phyloP scores from a whole-genome alignment of 129 eudicot species.

The Saussurea involucrata region DNA sequence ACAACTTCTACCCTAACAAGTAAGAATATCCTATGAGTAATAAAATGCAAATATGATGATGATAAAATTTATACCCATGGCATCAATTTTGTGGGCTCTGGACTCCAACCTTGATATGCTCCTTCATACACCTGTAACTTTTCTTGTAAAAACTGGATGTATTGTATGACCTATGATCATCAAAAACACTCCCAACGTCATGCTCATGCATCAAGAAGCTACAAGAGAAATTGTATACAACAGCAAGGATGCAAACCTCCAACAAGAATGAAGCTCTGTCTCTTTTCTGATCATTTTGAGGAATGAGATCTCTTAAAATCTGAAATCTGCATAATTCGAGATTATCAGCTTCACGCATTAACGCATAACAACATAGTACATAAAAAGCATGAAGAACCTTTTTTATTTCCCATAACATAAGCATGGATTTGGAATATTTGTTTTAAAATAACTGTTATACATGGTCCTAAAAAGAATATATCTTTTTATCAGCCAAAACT shows the following conservation, averaged over 20 bases:
- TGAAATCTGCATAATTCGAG: slow-evolving; percentile 65
- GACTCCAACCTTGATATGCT: slow-evolving; percentile 64
- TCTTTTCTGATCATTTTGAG: slow-evolving; percentile 89
- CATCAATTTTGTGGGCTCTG: slow-evolving; percentile 56
- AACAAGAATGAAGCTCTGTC: slow-evolving; percentile 90
- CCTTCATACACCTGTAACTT: slow-evolving; percentile 72
- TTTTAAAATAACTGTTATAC: not conserved
- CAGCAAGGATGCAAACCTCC: slow-evolving; percentile 54
- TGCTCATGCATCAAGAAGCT: not conserved
- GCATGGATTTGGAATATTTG: not conserved
- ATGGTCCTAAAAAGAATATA: not conserved
- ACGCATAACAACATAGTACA: not conserved
- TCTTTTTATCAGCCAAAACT: not conserved
- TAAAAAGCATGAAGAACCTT: not conserved
- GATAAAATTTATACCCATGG: slow-evolving; percentile 55
- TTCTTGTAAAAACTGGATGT: slow-evolving; percentile 80
- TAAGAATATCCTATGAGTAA: not conserved
- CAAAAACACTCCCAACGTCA: slow-evolving; percentile 11
- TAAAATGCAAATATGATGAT: not conserved
- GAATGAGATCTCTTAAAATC: slow-evolving; percentile 72
- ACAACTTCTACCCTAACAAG: slow-evolving; percentile 1
- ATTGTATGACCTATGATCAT: slow-evolving; percentile 72
- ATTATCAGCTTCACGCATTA: slow-evolving; percentile 14
- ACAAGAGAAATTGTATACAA: not conserved
- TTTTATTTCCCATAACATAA: slow-evolving; percentile 1